These are phyloP conservation scores for Epichloe elymi DNA, from an alignment of 2,329 filamentous ascomycete species.

Conservation along the genomic window DNA sequence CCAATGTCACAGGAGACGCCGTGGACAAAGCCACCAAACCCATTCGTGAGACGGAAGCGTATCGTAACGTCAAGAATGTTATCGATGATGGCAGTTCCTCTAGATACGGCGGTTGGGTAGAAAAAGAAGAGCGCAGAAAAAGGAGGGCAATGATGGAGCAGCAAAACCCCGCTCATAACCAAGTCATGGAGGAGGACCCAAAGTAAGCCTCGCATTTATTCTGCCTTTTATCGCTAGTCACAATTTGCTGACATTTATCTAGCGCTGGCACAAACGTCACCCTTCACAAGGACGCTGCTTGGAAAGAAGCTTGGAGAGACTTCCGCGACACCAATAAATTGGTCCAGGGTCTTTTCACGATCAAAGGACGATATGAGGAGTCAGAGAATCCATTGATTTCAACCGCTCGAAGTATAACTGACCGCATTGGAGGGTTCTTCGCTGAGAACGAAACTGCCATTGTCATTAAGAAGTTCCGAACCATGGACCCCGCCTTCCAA, in stretches of 20 bases:
- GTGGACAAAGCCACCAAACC: slow-evolving; percentile 93
- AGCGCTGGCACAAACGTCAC: slow-evolving; percentile 93
- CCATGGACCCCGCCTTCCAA: slow-evolving; percentile 92
- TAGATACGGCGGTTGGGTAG: slow-evolving; percentile 89
- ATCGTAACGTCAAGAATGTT: slow-evolving; percentile 85
- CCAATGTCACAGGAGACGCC: slow-evolving; percentile 71
- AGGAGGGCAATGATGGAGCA: slow-evolving; percentile 63
- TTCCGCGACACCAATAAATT: slow-evolving; percentile 85
- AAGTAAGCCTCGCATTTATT: slow-evolving; percentile 44
- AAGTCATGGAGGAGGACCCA: slow-evolving; percentile 69
- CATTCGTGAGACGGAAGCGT: slow-evolving; percentile 87
- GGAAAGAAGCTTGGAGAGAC: slow-evolving; percentile 96
- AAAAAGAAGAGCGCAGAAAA: slow-evolving; percentile 84
- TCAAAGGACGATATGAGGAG: slow-evolving; percentile 83
- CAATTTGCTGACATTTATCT: slow-evolving; percentile 2
- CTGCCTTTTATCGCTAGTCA: neutral
- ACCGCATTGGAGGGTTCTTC: slow-evolving; percentile 88
- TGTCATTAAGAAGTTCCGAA: slow-evolving; percentile 95
- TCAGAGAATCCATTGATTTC: slow-evolving; percentile 93
- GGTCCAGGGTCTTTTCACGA: slow-evolving; percentile 75
- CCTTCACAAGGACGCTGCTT: slow-evolving; percentile 89
- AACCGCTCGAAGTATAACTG: slow-evolving; percentile 86
- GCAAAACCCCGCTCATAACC: slow-evolving; percentile 34
- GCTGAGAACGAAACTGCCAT: slow-evolving; percentile 95
- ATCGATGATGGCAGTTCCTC: slow-evolving; percentile 96